Evolutionary conservation across 176 grass and related monocot genomes (phyloP).

Genomic region (Triticum monococcum): DNA sequence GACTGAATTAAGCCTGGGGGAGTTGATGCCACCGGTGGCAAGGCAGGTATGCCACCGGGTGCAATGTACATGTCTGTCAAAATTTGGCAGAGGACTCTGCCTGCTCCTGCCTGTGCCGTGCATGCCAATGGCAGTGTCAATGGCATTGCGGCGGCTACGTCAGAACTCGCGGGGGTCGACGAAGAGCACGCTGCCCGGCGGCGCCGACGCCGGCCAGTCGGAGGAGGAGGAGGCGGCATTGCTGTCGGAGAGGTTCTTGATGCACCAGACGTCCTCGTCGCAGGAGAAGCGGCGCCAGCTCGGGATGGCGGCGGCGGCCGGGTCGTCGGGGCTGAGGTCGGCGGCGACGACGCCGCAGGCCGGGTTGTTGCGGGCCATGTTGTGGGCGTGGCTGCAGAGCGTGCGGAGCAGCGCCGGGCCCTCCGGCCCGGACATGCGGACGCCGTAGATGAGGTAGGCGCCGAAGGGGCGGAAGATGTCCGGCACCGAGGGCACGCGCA

Average conservation of each 20-base stretch:
- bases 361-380: slow-evolving; percentile 52
- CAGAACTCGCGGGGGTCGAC: slow-evolving; percentile 74
- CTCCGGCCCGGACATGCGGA: slow-evolving; percentile 51
- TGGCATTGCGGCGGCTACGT: neutral
- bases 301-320: slow-evolving; percentile 44
- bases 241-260: slow-evolving; percentile 37
- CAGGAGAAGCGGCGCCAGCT: slow-evolving; percentile 66
- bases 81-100: slow-evolving; percentile 51
- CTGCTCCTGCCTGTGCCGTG: slow-evolving; percentile 34
- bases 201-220: slow-evolving; percentile 34
- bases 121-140: neutral
- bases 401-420: slow-evolving; percentile 53
- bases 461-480: slow-evolving; percentile 79
- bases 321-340: slow-evolving; percentile 48
- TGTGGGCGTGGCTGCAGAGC: slow-evolving; percentile 59
- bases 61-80: slow-evolving; percentile 46
- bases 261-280: slow-evolving; percentile 83
- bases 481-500: slow-evolving; percentile 58
- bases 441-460: slow-evolving; percentile 62
- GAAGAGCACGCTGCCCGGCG: slow-evolving; percentile 39
- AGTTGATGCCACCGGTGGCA: slow-evolving; percentile 27
- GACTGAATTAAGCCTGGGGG: slow-evolving; percentile 1
- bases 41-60: slow-evolving; percentile 35
- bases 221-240: neutral
- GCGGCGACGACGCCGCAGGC: slow-evolving; percentile 48